phyloP scores from a whole-genome alignment of 2,329 filamentous ascomycete genomes.

The Macrophomina pseudophaseolina region DNA sequence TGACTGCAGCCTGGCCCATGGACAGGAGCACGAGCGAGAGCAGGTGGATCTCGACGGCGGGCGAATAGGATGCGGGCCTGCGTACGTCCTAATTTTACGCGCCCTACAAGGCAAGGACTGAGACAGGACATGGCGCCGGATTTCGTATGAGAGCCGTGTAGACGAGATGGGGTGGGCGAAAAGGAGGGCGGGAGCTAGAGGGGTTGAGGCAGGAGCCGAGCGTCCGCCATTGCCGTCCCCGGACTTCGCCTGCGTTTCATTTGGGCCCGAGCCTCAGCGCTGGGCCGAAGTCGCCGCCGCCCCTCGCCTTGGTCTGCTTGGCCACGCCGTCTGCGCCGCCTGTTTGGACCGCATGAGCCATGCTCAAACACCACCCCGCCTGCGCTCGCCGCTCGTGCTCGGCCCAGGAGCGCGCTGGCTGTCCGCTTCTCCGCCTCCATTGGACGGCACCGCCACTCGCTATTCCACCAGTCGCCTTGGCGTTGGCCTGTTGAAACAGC shows the following conservation, averaged over 20 bases:
- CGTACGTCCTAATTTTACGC: conserved; percentile 6
- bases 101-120: background rate
- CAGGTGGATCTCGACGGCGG: background rate
- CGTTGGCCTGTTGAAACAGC: background rate
- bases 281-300: background rate
- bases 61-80: background rate
- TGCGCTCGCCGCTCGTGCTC: background rate
- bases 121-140: background rate
- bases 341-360: background rate
- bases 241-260: conserved; percentile 6
- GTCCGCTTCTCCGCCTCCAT: background rate
- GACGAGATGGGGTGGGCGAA: conserved; percentile 12
- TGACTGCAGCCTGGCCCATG: background rate
- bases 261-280: background rate
- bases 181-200: conserved; percentile 14
- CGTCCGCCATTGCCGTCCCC: background rate
- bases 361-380: conserved; percentile 2
- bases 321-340: background rate
- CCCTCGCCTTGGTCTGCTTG: conserved; percentile 4
- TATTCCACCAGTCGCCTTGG: background rate
- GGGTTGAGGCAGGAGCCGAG: conserved; percentile 1
- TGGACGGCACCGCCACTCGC: conserved; percentile 18
- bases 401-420: background rate
- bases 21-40: background rate
- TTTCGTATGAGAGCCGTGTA: background rate